A percentile compares a stretch with the other conserved stretches of the same genome.
These are phyloP conservation scores for Emmonsia crescens DNA, from an alignment of 2,329 filamentous ascomycete genomes.

Conservation along the genomic window DNA sequence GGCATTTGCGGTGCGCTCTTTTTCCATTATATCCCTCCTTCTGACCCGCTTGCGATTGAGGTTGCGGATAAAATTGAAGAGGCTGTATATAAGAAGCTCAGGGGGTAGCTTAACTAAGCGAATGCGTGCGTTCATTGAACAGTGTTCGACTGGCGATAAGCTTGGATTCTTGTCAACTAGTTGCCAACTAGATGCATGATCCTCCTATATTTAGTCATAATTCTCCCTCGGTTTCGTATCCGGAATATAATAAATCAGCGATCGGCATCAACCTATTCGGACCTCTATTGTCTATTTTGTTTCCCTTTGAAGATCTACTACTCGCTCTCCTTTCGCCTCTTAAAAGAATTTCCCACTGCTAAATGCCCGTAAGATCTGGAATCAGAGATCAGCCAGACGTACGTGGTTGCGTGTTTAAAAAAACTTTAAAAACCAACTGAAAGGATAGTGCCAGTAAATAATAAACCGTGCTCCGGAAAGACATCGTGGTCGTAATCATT, in stretches of 20 bases:
- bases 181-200: neutral
- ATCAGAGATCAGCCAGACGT: too few relatives aligned
- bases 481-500: neutral
- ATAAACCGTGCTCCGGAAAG: neutral
- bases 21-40: constrained; percentile 5
- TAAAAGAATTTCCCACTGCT: too few relatives aligned
- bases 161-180: neutral
- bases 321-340: too few relatives aligned
- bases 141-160: neutral
- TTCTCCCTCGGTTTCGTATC: neutral
- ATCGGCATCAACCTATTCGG: too few relatives aligned
- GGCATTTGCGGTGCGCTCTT: constrained; percentile 5
- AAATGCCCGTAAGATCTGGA: too few relatives aligned
- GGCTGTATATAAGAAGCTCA: constrained; percentile 1
- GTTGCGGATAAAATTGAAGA: constrained; percentile 5
- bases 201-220: neutral
- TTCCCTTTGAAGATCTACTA: too few relatives aligned
- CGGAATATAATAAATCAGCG: neutral
- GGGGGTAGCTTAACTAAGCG: neutral
- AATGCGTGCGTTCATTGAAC: neutral
- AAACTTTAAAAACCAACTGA: too few relatives aligned
- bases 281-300: too few relatives aligned
- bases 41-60: neutral
- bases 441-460: neutral
- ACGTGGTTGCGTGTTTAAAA: too few relatives aligned